Base-by-base conservation (phyloP, 805 yeast species). In the Candida xiaguanensis region DNA sequence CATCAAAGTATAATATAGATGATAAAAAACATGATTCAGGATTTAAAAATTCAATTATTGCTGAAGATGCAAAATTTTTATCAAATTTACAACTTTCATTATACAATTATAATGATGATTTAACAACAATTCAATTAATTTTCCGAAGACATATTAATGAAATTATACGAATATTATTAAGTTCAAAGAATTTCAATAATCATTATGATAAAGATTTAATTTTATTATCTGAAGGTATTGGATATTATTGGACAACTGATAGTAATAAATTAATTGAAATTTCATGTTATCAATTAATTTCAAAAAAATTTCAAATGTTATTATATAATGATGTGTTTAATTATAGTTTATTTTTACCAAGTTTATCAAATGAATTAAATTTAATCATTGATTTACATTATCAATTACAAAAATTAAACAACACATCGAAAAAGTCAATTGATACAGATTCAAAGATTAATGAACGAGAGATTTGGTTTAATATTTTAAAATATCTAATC, bases 141-240 rank as follows among this genome's bases (percentile, higher is more conserved):
- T 56, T 67, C 51, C 45, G 75, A 37, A 58, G 75, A 45, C 75
- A 70, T 44, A 60, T 70, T 25, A 68, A 69, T 44, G 74, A 68
- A 40, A 57, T 70, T 17, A 49, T 65, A 8, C 48, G 74, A 18
- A 65, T 69, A 3, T 46, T 69, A 15, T 47, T 66, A 23, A 58
- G 66, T 17, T 60, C 64, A 25, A 65, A 61, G 42, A 68, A 68
- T 42, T 64, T 64, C 45, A 56, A 54, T 28, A 46, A 39, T 27
- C 49, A 26, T 19, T 38, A 27, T 6, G 9, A 30, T 5, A 52
- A 40, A 9, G 49, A 53, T 8, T 44, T 48, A 13, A 53, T 58
- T 1, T 47, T 68, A 36, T 45, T 68, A 20, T 49, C 65, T 48
- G 70, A 66, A 28, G 73, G 73, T 2, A 60, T 66, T 13, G 74